Evolutionary conservation across 768 basidiomycete genomes (phyloP).

Genomic region (Suillus subluteus): DNA sequence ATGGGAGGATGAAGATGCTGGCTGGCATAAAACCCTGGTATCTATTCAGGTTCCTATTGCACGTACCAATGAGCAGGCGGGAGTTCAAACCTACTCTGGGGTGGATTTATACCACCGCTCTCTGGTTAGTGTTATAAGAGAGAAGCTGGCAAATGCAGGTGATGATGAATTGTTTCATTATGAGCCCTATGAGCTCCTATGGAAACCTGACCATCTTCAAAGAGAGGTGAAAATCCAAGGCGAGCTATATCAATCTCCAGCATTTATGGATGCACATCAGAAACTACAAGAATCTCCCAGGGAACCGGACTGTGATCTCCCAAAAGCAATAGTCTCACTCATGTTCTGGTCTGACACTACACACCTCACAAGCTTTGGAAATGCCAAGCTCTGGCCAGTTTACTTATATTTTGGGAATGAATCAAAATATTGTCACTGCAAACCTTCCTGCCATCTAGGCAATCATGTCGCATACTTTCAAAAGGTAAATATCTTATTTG

Average conservation of each 20-base stretch:
- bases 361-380: slow-evolving; percentile 34
- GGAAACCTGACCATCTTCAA: too few species aligned
- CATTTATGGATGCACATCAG: slow-evolving; percentile 15
- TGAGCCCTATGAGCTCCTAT: too few species aligned
- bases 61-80: too few species aligned
- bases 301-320: slow-evolving; percentile 18
- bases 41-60: too few species aligned
- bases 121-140: too few species aligned
- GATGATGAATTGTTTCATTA: too few species aligned
- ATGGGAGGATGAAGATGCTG: too few species aligned
- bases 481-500: slow-evolving; percentile 2
- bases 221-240: too few species aligned
- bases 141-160: too few species aligned
- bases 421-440: slow-evolving; percentile 25
- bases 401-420: slow-evolving; percentile 27
- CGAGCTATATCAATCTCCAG: slow-evolving; percentile 11
- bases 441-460: slow-evolving; percentile 18
- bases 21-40: too few species aligned
- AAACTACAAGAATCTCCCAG: slow-evolving; percentile 18
- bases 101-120: too few species aligned
- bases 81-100: too few species aligned
- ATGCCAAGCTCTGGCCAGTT: slow-evolving; percentile 28
- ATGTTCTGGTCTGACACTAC: slow-evolving; percentile 25
- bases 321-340: slow-evolving; percentile 19
- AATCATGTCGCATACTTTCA: slow-evolving; percentile 16